Evolutionary conservation across 441 rosid genomes (phyloP), one percentile per base, ranked within the genome.

Genomic region (Adansonia rubrostipa): DNA sequence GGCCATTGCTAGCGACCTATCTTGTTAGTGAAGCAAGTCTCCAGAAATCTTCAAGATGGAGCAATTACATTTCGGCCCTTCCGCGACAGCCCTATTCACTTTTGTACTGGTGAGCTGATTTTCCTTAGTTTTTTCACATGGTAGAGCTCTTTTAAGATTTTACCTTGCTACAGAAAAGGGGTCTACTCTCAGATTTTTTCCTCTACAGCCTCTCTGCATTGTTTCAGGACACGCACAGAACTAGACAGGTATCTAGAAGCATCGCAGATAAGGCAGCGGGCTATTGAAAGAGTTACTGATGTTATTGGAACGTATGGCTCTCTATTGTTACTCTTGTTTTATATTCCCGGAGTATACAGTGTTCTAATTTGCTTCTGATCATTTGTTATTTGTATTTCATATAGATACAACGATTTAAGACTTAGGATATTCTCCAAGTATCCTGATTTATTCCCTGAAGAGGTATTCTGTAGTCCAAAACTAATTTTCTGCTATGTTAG

Each of bases 181-280:
- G 83, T 85, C 77, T 85, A 81, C 87, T 87, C 88, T 89, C 94
- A 88, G 86, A 28, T 77, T 84, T 86, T 84, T 83, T 74, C 84
- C 80, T 57, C 87, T 86, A 85, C 85, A 91, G 86, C 78, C 73
- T 85, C 81, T 90, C 76, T 80, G 68, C 84, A 66, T 85, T 85
- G 44, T 87, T 89, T 87, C 94, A 96, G 98, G 99, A 93, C 99
- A 50, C 92, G 93, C 19, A 81, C 89, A 15, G 99, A 96, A 73
- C 95, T 96, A 80, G 99, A 96, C 84, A 89, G 90, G 91, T 96
- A 92, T 80, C 79, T 96, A 84, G 98, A 92, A 90, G 98, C 99
- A 79, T 96, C 98, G 1, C 97, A 92, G 83, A 93, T 94, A 69
- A 90, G 97, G 82, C 91, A 92, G 81, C 93, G 96, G 36, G 98